Percentiles rank a stretch among this genome's conserved stretches.
Evolutionary conservation across 2,329 filamentous ascomycete genomes (phyloP).

Genomic region (Elsinoe arachidis): DNA sequence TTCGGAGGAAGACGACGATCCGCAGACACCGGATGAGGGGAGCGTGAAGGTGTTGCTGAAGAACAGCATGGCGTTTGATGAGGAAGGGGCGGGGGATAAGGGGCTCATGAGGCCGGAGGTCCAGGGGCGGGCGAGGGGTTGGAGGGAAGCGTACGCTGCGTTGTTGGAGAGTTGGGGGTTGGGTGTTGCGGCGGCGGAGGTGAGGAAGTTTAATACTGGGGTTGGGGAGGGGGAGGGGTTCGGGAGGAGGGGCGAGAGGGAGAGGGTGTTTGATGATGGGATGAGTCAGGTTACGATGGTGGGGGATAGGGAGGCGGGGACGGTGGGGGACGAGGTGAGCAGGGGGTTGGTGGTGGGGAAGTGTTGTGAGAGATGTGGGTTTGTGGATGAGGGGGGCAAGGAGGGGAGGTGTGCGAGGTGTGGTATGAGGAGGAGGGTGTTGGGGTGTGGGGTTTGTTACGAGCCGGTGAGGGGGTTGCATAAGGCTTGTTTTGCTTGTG

Average conservation of each 20-base stretch:
- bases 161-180: conserved; percentile 52
- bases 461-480: conserved; percentile 16
- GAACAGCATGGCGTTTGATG: conserved; percentile 49
- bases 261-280: conserved; percentile 10
- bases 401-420: conserved; percentile 12
- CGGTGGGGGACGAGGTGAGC: not conserved
- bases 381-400: not conserved
- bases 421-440: not conserved
- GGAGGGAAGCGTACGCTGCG: conserved; percentile 50
- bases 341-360: conserved; percentile 6
- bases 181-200: conserved; percentile 45
- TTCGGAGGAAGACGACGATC: conserved; percentile 31
- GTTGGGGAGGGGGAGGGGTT: conserved; percentile 25
- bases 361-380: conserved; percentile 15
- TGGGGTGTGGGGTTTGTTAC: conserved; percentile 15
- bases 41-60: conserved; percentile 44
- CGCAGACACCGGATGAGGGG: conserved; percentile 23
- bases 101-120: conserved; percentile 44
- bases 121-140: conserved; percentile 41
- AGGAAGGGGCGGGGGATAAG: conserved; percentile 38
- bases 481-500: conserved; percentile 17
- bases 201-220: conserved; percentile 48
- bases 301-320: not conserved
- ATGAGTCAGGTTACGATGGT: conserved; percentile 16
- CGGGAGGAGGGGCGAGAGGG: conserved; percentile 6